Evolutionary conservation across 176 grass and related monocot species (phyloP).

Genomic region (Eleusine indica): DNA sequence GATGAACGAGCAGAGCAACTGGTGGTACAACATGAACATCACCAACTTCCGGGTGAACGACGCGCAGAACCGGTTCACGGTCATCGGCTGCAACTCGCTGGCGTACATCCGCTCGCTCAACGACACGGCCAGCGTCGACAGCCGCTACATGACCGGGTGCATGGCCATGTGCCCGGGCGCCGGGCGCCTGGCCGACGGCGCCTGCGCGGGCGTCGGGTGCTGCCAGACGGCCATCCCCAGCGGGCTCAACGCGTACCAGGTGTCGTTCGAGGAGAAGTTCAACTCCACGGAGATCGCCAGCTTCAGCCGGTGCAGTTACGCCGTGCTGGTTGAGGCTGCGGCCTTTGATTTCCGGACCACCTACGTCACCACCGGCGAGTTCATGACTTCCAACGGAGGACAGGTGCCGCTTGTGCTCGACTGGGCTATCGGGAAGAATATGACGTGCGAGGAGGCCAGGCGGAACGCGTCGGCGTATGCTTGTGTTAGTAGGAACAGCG

Average conservation of each 20-base stretch:
- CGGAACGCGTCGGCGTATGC: conserved; percentile 50
- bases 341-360: conserved; percentile 55
- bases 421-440: conserved; percentile 66
- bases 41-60: conserved; percentile 61
- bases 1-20: conserved; percentile 14
- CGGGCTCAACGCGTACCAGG: conserved; percentile 40
- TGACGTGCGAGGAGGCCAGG: conserved; percentile 47
- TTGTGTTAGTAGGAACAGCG: conserved; percentile 47
- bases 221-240: conserved; percentile 69
- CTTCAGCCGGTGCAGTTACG: conserved; percentile 58
- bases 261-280: conserved; percentile 47
- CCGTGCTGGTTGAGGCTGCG: conserved; percentile 56
- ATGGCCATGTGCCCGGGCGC: conserved; percentile 53
- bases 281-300: conserved; percentile 24
- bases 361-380: conserved; percentile 52
- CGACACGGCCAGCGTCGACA: background rate
- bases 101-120: conserved; percentile 48
- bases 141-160: conserved; percentile 55
- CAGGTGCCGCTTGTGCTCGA: conserved; percentile 61
- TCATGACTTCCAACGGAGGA: conserved; percentile 20
- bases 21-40: conserved; percentile 56
- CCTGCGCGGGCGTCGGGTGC: conserved; percentile 76
- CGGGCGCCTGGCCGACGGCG: conserved; percentile 1
- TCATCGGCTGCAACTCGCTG: conserved; percentile 70
- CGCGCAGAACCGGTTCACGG: conserved; percentile 62